phyloP scores from a whole-genome alignment of 495 filamentous ascomycete genomes.

The Tuber aestivum region DNA sequence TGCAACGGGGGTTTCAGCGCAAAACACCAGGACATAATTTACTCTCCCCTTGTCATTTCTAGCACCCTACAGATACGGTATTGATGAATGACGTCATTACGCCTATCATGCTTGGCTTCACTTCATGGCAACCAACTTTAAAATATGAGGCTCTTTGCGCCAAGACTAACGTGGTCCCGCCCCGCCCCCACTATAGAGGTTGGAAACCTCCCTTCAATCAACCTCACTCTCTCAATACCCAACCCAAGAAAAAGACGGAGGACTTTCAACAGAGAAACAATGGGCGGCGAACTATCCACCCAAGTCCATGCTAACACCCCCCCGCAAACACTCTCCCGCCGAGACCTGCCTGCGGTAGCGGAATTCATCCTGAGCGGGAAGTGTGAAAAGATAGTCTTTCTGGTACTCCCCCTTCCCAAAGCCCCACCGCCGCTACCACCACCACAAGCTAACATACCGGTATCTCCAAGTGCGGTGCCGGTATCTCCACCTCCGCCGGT shows the following conservation, averaged over 20 bases:
- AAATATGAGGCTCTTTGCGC: background rate
- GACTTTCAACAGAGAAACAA: slow-evolving; percentile 36
- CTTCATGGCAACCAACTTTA: background rate
- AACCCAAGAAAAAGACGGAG: background rate
- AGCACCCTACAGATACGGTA: too few species aligned
- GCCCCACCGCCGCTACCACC: background rate
- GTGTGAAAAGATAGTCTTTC: slow-evolving; percentile 68
- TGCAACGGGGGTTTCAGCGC: too few species aligned
- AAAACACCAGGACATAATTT: too few species aligned
- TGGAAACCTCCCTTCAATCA: background rate
- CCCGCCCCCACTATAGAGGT: background rate
- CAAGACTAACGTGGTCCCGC: background rate
- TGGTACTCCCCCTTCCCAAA: slow-evolving; percentile 50
- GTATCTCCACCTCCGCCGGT: slow-evolving; percentile 43
- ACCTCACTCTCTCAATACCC: background rate
- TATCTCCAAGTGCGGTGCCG: slow-evolving; percentile 38
- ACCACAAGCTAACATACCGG: background rate
- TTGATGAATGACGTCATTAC: background rate
- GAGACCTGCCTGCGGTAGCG: slow-evolving; percentile 66
- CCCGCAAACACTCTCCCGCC: slow-evolving; percentile 58
- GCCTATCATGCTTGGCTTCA: background rate
- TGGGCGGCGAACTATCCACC: slow-evolving; percentile 66
- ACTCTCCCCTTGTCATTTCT: too few species aligned
- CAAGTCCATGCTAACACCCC: slow-evolving; percentile 58
- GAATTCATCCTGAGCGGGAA: slow-evolving; percentile 64